Evolutionary conservation across 2,329 filamentous ascomycete species (phyloP).

Genomic region (Trichoderma harzianum): DNA sequence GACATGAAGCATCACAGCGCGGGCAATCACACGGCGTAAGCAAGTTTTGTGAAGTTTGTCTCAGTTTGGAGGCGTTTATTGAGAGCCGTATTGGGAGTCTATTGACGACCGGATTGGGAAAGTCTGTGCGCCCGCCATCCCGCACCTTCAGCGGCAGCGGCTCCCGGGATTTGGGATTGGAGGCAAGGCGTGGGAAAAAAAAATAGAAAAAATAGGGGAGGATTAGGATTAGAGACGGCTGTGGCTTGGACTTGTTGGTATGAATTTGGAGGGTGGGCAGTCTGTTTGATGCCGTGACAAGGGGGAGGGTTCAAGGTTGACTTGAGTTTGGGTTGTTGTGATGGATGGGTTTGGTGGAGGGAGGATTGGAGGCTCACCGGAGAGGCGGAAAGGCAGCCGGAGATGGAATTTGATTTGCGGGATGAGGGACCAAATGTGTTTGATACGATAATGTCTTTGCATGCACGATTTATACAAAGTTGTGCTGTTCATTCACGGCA

Average conservation of each 20-base stretch:
- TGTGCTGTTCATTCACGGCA: neutral
- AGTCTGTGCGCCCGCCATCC: slow-evolving; percentile 7
- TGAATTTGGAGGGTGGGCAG: neutral
- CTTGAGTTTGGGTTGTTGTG: neutral
- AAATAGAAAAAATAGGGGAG: neutral
- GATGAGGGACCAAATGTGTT: neutral
- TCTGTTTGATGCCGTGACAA: neutral
- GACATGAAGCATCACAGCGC: neutral
- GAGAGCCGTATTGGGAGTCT: slow-evolving; percentile 25
- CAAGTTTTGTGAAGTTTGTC: slow-evolving; percentile 7
- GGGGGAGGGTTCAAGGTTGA: neutral
- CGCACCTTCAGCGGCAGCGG: slow-evolving; percentile 11
- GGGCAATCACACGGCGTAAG: neutral
- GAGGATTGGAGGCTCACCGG: neutral
- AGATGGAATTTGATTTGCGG: neutral
- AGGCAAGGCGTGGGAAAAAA: neutral
- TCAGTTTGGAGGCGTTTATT: slow-evolving; percentile 27
- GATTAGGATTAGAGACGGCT: neutral
- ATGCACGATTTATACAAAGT: neutral
- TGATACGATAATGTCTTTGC: neutral
- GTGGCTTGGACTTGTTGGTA: neutral
- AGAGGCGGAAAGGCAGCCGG: neutral
- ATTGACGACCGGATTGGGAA: slow-evolving; percentile 36
- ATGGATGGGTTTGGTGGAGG: neutral
- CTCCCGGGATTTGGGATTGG: neutral